Conservation (phyloP, 768 basidiomycete species). For the Agrocybe praecox region DNA sequence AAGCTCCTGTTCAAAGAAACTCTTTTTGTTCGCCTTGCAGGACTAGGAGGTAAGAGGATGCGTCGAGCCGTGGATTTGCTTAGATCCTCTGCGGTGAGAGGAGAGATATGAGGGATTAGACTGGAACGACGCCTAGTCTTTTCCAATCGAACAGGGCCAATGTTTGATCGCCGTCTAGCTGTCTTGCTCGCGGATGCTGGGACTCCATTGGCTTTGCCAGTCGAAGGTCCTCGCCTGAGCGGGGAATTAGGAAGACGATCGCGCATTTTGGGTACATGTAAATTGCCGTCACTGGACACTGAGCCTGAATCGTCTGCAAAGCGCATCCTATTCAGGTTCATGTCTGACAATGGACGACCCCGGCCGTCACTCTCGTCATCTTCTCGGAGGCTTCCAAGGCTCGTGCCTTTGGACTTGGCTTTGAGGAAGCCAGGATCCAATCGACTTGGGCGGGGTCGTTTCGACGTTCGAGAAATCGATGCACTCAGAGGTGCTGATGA, state of each 20-base stretch:
- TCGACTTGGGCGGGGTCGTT: constrained; percentile 63
- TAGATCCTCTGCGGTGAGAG: constrained; percentile 39
- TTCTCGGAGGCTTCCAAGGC: constrained; percentile 65
- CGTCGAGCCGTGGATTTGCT: constrained; percentile 26
- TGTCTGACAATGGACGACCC: constrained; percentile 59
- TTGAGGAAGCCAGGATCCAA: constrained; percentile 74
- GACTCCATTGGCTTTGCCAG: constrained; percentile 34
- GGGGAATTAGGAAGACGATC: constrained; percentile 45
- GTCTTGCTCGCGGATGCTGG: constrained; percentile 26
- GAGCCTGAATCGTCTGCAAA: constrained; percentile 31
- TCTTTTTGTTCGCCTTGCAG: constrained; percentile 25
- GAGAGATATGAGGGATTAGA: constrained; percentile 71
- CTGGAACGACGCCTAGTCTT: constrained; percentile 78
- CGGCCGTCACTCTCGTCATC: constrained; percentile 60
- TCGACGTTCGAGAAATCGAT: constrained; percentile 32
- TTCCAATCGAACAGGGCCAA: constrained; percentile 76
- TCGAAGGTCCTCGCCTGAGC: constrained; percentile 52
- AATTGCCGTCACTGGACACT: constrained; percentile 26
- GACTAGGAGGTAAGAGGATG: constrained; percentile 24
- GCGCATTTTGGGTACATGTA: constrained; percentile 42
- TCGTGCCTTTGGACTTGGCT: constrained; percentile 46
- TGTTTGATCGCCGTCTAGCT: constrained; percentile 59
- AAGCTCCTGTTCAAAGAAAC: constrained; percentile 21
- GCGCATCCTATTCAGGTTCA: constrained; percentile 59
- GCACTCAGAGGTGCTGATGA: constrained; percentile 38